Evolutionary conservation across 805 yeast genomes (phyloP), one percentile per base, ranked within the genome.

Genomic region (Diddensiella santjacobensis): DNA sequence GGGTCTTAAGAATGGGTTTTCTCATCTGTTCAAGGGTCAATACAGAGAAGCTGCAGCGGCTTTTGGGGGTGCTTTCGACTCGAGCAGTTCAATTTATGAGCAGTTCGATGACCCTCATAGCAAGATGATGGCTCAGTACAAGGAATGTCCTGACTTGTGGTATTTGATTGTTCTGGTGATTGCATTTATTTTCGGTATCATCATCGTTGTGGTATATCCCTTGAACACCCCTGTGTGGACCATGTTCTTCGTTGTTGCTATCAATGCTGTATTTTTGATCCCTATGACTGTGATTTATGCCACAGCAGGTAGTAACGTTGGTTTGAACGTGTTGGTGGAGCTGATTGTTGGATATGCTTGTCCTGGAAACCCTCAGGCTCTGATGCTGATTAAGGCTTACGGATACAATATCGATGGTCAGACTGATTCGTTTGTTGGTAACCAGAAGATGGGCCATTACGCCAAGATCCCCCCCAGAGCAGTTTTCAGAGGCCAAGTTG

Each of bases 111-210:
- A 57, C 39, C 46, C 56, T 29, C 54, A 52, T 47, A 40, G 48
- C 20, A 36, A 50, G 20, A 68, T 78, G 56, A 79, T 77, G 79
- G 58, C 55, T 36, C 67, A 64, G 47, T 83, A 83, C 62, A 73
- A 73, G 36, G 88, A 83, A 54, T 87, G 81, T 18, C 93, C 93
- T 1, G 84, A 80, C 54, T 80, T 82, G 81, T 82, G 88, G 87
- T 83, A 75, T 35, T 47, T 77, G n/a, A 51, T 69, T n/a, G 69
- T 81, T 23, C 67, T 80, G 4, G 54, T 70, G 2, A 64, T 75
- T 39, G 62, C 73, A 64, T 72, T 61, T 26, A 65, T 67, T 0
- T 67, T 79, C 48, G 70, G 73, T 61, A 77, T 62, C 42, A 70
- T 69, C 3, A 57, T 69, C 24, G 64, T 74, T 35, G 66, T 66